phyloP scores from a whole-genome alignment of 306 rosid species.

The Acacia confusa region DNA sequence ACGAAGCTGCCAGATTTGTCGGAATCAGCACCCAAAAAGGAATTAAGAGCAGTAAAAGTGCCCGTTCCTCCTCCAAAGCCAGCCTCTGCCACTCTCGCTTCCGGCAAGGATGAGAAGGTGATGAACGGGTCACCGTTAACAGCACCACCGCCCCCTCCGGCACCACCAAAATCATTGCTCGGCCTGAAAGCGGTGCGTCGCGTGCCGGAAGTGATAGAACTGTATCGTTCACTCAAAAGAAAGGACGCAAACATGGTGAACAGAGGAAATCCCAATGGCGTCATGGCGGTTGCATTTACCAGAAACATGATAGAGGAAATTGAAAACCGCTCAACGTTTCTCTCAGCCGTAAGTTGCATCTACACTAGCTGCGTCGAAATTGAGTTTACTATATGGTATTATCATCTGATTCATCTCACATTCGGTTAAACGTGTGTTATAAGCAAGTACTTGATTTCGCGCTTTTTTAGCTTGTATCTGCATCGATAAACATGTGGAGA shows the following conservation, averaged over 20 bases:
- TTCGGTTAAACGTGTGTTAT: not conserved
- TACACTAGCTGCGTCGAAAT: not conserved
- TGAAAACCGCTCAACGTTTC: slow-evolving; percentile 74
- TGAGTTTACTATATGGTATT: not conserved
- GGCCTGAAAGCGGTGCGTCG: slow-evolving; percentile 71
- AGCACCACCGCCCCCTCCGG: slow-evolving; percentile 85
- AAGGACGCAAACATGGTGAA: slow-evolving; percentile 60
- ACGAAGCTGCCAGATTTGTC: slow-evolving; percentile 38
- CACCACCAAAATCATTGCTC: slow-evolving; percentile 52
- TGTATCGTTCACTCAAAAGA: slow-evolving; percentile 80
- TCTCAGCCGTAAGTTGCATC: slow-evolving; percentile 70
- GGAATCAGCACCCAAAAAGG: slow-evolving; percentile 44
- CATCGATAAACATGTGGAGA: not conserved
- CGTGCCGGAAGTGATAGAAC: slow-evolving; percentile 86
- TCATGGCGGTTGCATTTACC: slow-evolving; percentile 64
- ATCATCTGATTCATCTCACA: not conserved
- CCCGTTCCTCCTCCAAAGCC: slow-evolving; percentile 63
- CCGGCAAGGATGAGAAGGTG: slow-evolving; percentile 41
- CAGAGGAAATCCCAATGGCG: slow-evolving; percentile 49
- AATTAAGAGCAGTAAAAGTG: slow-evolving; percentile 36
- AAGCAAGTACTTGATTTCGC: not conserved
- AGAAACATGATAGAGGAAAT: slow-evolving; percentile 97
- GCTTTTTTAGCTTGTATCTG: not conserved
- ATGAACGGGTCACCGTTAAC: slow-evolving; percentile 35
- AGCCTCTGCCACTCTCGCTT: slow-evolving; percentile 32